Evolutionary conservation across 768 basidiomycete genomes (phyloP).

Genomic region (Postia placenta): DNA sequence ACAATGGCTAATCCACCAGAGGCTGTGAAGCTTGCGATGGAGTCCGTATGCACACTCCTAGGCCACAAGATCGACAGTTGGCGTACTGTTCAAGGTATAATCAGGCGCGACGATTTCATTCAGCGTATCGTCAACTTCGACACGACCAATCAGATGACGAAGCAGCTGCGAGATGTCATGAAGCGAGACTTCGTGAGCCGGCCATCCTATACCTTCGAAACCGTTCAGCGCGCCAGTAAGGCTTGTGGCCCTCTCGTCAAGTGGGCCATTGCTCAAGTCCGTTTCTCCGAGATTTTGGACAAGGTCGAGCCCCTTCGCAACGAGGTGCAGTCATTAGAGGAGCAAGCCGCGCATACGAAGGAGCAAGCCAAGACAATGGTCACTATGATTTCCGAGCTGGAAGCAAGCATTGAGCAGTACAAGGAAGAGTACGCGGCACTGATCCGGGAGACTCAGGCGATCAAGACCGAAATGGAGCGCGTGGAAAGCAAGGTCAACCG

Average conservation of each 20-base stretch:
- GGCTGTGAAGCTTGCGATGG: conserved; percentile 96
- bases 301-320: conserved; percentile 94
- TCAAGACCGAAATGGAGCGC: conserved; percentile 96
- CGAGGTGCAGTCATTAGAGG: conserved; percentile 90
- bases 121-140: conserved; percentile 94
- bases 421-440: conserved; percentile 97
- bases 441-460: conserved; percentile 94
- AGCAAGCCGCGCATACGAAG: conserved; percentile 91
- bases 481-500: conserved; percentile 97
- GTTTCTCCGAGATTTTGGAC: conserved; percentile 95
- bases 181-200: conserved; percentile 88
- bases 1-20: conserved; percentile 99
- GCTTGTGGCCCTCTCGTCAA: conserved; percentile 98
- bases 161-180: conserved; percentile 82
- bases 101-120: conserved; percentile 96
- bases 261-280: conserved; percentile 96
- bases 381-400: conserved; percentile 87
- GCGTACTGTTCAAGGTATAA: conserved; percentile 92
- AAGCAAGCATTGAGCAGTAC: conserved; percentile 87
- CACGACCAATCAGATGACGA: conserved; percentile 86
- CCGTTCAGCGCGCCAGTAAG: conserved; percentile 89
- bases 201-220: conserved; percentile 91
- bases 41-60: conserved; percentile 93
- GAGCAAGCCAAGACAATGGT: conserved; percentile 88
- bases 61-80: conserved; percentile 97